Evolutionary conservation across 2,329 filamentous ascomycete species (phyloP).

Genomic region (Aspergillus sp.): DNA sequence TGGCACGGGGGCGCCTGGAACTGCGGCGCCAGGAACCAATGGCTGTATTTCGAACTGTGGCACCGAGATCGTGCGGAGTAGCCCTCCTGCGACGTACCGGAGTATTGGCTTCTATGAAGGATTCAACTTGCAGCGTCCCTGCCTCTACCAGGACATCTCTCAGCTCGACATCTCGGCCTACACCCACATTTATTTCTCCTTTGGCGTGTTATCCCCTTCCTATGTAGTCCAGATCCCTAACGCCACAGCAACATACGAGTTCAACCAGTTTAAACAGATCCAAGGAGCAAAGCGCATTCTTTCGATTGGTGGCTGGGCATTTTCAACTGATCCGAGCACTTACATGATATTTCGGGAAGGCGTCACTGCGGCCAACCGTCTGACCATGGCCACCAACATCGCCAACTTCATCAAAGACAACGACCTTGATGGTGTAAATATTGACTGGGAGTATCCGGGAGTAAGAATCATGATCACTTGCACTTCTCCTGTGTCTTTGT

Average conservation of each 20-base stretch:
- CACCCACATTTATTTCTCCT: slow-evolving; percentile 43
- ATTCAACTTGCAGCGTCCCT: slow-evolving; percentile 33
- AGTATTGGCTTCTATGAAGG: slow-evolving; percentile 38
- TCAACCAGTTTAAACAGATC: slow-evolving; percentile 36
- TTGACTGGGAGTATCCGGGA: slow-evolving; percentile 21
- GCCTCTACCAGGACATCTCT: slow-evolving; percentile 30
- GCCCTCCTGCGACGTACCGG: slow-evolving; percentile 23
- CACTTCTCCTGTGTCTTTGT: neutral
- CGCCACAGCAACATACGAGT: slow-evolving; percentile 30
- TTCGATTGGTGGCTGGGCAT: slow-evolving; percentile 51
- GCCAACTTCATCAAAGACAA: slow-evolving; percentile 21
- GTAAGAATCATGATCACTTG: neutral
- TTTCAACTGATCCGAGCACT: slow-evolving; percentile 42
- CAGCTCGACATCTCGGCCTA: slow-evolving; percentile 27
- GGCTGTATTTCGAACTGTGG: slow-evolving; percentile 50
- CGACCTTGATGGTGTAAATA: slow-evolving; percentile 14
- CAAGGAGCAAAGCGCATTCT: slow-evolving; percentile 41
- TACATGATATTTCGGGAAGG: slow-evolving; percentile 44
- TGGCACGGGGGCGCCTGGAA: slow-evolving; percentile 41
- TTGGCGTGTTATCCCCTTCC: slow-evolving; percentile 36
- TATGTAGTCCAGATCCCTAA: slow-evolving; percentile 31
- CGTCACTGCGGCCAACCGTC: slow-evolving; percentile 41
- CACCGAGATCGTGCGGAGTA: slow-evolving; percentile 33
- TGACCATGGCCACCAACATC: slow-evolving; percentile 41
- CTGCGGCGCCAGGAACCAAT: slow-evolving; percentile 34